Conservation (phyloP, 2,329 filamentous ascomycete species). For the Botrytis paeoniae region DNA sequence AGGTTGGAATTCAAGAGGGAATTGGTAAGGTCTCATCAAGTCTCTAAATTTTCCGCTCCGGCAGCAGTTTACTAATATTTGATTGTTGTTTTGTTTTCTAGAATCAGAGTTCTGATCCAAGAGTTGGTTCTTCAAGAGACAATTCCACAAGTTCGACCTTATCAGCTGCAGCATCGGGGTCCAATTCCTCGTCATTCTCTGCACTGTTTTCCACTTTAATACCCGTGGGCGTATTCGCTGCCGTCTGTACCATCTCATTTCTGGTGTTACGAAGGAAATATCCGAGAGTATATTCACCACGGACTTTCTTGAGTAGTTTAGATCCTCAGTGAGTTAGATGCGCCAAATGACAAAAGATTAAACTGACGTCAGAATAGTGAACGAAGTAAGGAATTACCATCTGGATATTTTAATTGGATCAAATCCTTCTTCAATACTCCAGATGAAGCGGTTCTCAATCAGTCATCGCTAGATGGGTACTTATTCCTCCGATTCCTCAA, state of each 20-base stretch:
- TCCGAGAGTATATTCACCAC: slow-evolving; percentile 54
- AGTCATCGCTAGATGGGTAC: slow-evolving; percentile 65
- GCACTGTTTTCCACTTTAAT: slow-evolving; percentile 51
- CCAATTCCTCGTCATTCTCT: slow-evolving; percentile 43
- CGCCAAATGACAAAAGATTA: neutral
- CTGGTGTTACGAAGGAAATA: slow-evolving; percentile 48
- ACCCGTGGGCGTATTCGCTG: slow-evolving; percentile 50
- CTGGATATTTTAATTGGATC: slow-evolving; percentile 40
- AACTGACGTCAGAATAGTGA: slow-evolving; percentile 32
- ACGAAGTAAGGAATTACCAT: slow-evolving; percentile 33
- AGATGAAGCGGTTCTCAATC: slow-evolving; percentile 51
- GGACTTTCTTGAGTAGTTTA: slow-evolving; percentile 50
- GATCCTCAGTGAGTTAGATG: slow-evolving; percentile 44
- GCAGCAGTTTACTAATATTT: neutral
- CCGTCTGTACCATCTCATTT: slow-evolving; percentile 51
- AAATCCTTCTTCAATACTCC: slow-evolving; percentile 37
- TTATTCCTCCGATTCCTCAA: slow-evolving; percentile 65
- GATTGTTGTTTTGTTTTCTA: slow-evolving; percentile 8
- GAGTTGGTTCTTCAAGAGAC: slow-evolving; percentile 46
- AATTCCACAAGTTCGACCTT: slow-evolving; percentile 37
- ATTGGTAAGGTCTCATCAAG: slow-evolving; percentile 2
- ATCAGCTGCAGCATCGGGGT: slow-evolving; percentile 39
- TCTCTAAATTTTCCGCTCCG: neutral
- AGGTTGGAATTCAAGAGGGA: slow-evolving; percentile 16
- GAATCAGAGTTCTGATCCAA: slow-evolving; percentile 38